A percentile compares a stretch with the other conserved stretches of the same genome.
These are phyloP conservation scores for Macrolepiota dolichaula DNA, from an alignment of 768 basidiomycete genomes.

Conservation along the genomic window DNA sequence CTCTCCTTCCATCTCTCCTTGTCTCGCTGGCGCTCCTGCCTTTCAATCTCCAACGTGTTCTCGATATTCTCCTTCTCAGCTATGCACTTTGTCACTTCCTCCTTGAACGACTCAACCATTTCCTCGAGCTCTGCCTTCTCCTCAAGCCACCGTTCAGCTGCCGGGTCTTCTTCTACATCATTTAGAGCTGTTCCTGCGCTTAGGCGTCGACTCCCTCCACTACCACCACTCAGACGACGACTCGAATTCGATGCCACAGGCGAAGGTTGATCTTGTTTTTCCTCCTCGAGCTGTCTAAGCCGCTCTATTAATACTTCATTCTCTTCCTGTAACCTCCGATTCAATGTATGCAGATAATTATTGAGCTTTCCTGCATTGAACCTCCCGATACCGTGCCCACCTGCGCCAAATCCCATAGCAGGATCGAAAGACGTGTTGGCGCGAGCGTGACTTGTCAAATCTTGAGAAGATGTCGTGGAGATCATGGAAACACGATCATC, in stretches of 20 bases:
- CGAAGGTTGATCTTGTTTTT: conserved; percentile 25
- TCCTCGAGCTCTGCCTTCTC: conserved; percentile 62
- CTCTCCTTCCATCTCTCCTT: conserved; percentile 69
- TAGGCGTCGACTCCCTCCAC: conserved; percentile 41
- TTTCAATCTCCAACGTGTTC: conserved; percentile 51
- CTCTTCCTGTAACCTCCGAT: conserved; percentile 80
- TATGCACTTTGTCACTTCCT: conserved; percentile 42
- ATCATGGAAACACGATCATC: conserved; percentile 66
- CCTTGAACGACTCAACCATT: conserved; percentile 45
- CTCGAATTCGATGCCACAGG: conserved; percentile 24
- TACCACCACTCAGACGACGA: conserved; percentile 35
- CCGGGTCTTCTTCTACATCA: conserved; percentile 59
- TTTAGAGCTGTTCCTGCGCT: conserved; percentile 56
- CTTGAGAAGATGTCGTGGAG: conserved; percentile 85
- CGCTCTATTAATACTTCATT: conserved; percentile 64
- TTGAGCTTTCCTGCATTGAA: conserved; percentile 89
- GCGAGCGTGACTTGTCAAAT: conserved; percentile 75
- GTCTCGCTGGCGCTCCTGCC: conserved; percentile 55
- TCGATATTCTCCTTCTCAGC: conserved; percentile 44
- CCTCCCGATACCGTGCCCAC: conserved; percentile 64
- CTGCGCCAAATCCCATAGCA: conserved; percentile 67
- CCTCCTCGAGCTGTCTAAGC: conserved; percentile 52
- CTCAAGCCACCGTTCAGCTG: conserved; percentile 66
- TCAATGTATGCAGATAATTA: conserved; percentile 80
- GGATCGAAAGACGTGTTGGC: conserved; percentile 90